Evolutionary conservation across 1,284 basidiomycete species (phyloP), one percentile per base, ranked within the genome.

Genomic region (Ustilago xerochloae): DNA sequence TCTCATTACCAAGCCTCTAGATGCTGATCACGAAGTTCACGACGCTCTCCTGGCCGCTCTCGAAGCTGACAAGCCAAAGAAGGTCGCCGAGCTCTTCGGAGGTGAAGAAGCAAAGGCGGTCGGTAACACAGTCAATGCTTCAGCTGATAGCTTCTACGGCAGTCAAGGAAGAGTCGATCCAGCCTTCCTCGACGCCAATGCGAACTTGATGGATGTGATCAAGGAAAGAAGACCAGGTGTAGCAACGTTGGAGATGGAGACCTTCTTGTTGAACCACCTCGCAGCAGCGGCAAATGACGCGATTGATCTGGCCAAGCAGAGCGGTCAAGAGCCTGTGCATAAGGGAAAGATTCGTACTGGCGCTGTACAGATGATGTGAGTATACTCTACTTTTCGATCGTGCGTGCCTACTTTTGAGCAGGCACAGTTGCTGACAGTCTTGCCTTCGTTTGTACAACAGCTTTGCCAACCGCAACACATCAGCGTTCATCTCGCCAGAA

Each of bases 181-280:
- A 0, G 90, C 90, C 0, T 93, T 93, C 82, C 88, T 89, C 32
- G 92, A 93, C 84, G 87, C 89, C 77, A 93, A 93, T 80, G 86
- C 87, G 16, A 85, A 87, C 71, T 87, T 93, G 57, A 89, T 93
- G 54, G 87, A 89, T 38, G 85, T 87, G 38, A 82, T 93, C 48
- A 86, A 55, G 29, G 50, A 76, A 26, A 41, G 70, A 15, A 54
- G 63, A 18, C 62, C 63, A 9, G 63, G 63, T n/a, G 41, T 66
- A 5, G 41, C 56, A 70, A 93, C 92, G 92, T 49, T 72, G n/a
- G 71, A 73, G 80, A 83, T 80, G 85, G 85, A 73, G 77, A 81
- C 70, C 73, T 64, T 81, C 81, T 53, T 80, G 78, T 67, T 79
- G 33, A 77, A 75, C 38, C 81, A 78, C 43, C 78, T 86, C 12